Evolutionary conservation across 768 basidiomycete species (phyloP).

Genomic region (Amanita jacksonii): DNA sequence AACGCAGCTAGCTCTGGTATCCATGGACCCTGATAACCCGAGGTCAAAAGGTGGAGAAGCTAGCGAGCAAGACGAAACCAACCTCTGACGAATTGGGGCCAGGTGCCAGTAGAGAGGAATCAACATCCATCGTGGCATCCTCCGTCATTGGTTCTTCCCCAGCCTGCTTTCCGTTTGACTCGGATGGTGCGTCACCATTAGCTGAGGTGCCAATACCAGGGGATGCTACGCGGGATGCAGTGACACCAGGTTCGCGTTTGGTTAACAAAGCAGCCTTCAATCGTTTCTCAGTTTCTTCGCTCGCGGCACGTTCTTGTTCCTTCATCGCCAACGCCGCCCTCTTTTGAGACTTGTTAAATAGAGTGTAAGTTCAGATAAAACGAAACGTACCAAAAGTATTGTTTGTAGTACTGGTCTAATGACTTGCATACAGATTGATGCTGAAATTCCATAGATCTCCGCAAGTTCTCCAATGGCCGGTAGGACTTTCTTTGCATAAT

Average conservation of each 20-base stretch:
- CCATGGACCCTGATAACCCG: conserved; percentile 56
- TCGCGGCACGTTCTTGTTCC: conserved; percentile 60
- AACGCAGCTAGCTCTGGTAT: conserved; percentile 60
- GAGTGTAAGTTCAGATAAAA: conserved; percentile 7
- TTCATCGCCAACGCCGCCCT: conserved; percentile 51
- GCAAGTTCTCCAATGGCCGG: conserved; percentile 71
- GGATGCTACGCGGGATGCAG: conserved; percentile 54
- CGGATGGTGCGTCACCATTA: conserved; percentile 17
- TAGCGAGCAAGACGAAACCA: conserved; percentile 9
- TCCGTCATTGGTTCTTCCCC: conserved; percentile 23
- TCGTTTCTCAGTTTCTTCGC: conserved; percentile 71
- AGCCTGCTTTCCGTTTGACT: conserved; percentile 16
- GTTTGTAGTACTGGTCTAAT: conserved; percentile 72
- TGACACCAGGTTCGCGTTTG: conserved; percentile 53
- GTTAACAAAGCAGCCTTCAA: conserved; percentile 73
- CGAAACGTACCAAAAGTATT: conserved; percentile 43
- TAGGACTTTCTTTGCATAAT: conserved; percentile 65
- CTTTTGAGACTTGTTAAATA: conserved; percentile 23
- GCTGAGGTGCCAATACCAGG: conserved; percentile 31
- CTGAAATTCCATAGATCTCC: conserved; percentile 67
- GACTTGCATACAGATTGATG: conserved; percentile 90
- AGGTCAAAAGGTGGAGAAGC: background rate
- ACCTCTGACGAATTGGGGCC: conserved; percentile 29
- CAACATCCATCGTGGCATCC: conserved; percentile 47
- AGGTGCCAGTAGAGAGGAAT: conserved; percentile 21